A percentile compares a stretch with the other conserved stretches of the same genome.
These are phyloP conservation scores for Draba incana DNA, from an alignment of 345 rosid species.

Conservation along the genomic window DNA sequence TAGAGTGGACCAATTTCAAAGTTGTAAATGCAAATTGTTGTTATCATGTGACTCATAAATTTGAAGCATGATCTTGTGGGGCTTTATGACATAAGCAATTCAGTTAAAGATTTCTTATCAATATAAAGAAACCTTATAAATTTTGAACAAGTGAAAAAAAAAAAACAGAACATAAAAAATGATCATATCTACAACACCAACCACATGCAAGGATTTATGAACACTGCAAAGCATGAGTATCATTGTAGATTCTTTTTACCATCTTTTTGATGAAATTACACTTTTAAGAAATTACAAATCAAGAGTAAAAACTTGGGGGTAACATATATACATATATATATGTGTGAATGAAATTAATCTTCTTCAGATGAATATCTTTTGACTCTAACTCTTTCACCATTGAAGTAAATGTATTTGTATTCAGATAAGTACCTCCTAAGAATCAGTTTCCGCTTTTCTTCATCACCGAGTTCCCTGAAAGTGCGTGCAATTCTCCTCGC, in stretches of 20 bases:
- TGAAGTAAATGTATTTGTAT: constrained; percentile 81
- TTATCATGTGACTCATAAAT: constrained; percentile 33
- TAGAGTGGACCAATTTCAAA: constrained; percentile 18
- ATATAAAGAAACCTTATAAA: constrained; percentile 4
- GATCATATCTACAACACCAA: constrained; percentile 33
- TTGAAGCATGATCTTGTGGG: constrained; percentile 36
- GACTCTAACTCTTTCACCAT: constrained; percentile 78
- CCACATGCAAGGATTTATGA: constrained; percentile 41
- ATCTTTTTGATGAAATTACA: background rate
- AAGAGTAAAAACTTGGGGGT: constrained; percentile 25
- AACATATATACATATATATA: constrained; percentile 12
- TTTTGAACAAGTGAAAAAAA: background rate
- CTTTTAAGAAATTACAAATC: constrained; percentile 13
- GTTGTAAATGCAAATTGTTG: constrained; percentile 24
- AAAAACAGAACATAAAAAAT: constrained; percentile 5
- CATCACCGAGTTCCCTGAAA: constrained; percentile 61
- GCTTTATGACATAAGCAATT: constrained; percentile 25
- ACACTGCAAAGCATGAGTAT: constrained; percentile 21
- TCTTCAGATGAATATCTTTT: constrained; percentile 54
- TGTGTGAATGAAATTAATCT: constrained; percentile 33
- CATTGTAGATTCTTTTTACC: constrained; percentile 30
- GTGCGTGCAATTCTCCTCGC: constrained; percentile 63
- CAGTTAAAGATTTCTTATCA: constrained; percentile 29
- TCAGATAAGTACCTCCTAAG: constrained; percentile 60
- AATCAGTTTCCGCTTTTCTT: constrained; percentile 59